Evolutionary conservation across 306 rosid genomes (phyloP).

Genomic region (Styphnolobium japonicum): DNA sequence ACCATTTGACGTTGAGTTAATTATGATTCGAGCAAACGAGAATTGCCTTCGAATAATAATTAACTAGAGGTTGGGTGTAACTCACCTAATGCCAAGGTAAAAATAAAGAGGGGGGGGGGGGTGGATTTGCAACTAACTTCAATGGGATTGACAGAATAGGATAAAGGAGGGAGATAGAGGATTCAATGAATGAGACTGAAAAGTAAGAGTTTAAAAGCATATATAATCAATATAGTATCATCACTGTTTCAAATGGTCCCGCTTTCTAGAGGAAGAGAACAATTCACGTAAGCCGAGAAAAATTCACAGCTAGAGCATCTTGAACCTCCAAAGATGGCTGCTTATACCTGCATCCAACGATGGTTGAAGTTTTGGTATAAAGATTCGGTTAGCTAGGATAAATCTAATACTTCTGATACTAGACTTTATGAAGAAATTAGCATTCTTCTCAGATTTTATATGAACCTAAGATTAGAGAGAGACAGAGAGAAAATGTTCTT

Average conservation of each 20-base stretch:
- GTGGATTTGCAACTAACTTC: neutral
- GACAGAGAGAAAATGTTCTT: too few relatives aligned
- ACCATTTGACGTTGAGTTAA: neutral
- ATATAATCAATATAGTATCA: too few relatives aligned
- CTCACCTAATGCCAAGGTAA: neutral
- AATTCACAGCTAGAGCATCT: neutral
- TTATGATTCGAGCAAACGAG: neutral
- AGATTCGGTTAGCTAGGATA: too few relatives aligned
- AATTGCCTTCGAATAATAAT: neutral
- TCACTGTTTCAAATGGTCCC: constrained; percentile 11
- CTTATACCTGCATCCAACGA: neutral
- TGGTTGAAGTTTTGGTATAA: neutral
- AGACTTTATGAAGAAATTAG: too few relatives aligned
- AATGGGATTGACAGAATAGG: neutral
- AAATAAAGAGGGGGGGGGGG: neutral
- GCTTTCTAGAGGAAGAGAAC: neutral
- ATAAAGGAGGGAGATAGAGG: neutral
- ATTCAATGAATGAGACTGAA: neutral
- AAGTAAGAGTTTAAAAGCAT: neutral
- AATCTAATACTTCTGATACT: too few relatives aligned
- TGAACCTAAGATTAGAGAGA: too few relatives aligned
- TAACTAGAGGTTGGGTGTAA: neutral
- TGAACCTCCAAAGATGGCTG: neutral
- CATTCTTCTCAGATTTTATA: too few relatives aligned
- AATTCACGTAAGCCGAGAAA: neutral